Evolutionary conservation across 352 stramenopile genomes (phyloP).

Genomic region (Phytopythium helicoides): DNA sequence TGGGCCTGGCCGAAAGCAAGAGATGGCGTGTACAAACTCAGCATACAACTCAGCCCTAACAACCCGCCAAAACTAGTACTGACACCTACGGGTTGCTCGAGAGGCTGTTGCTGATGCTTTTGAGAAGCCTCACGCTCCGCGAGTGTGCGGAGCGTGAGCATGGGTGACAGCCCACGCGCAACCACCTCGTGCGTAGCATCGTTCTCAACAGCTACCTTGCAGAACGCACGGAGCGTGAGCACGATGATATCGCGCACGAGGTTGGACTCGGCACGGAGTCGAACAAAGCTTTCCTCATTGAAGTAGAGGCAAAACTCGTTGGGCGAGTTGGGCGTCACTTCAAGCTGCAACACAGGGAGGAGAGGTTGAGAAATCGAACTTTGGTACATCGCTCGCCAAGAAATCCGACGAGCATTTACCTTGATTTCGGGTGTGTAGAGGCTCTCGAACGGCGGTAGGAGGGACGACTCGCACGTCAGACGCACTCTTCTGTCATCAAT

Average conservation of each 20-base stretch:
- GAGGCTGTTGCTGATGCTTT: slow-evolving; percentile 19
- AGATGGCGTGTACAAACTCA: slow-evolving; percentile 53
- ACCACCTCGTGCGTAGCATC: slow-evolving; percentile 42
- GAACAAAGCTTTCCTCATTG: slow-evolving; percentile 53
- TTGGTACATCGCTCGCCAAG: slow-evolving; percentile 2
- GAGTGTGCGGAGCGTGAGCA: slow-evolving; percentile 68
- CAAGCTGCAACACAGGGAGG: slow-evolving; percentile 29
- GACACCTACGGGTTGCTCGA: slow-evolving; percentile 31
- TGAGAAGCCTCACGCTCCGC: slow-evolving; percentile 34
- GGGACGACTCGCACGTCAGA: slow-evolving; percentile 77
- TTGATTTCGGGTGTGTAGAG: slow-evolving; percentile 72
- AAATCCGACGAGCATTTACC: slow-evolving; percentile 17
- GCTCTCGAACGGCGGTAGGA: slow-evolving; percentile 75
- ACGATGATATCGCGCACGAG: slow-evolving; percentile 78
- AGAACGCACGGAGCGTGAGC: slow-evolving; percentile 78
- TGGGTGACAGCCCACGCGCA: slow-evolving; percentile 52
- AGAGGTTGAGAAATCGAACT: slow-evolving; percentile 5
- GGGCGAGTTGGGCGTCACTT: slow-evolving; percentile 47
- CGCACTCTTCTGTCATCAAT: slow-evolving; percentile 76
- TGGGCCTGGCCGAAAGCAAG: slow-evolving; percentile 41
- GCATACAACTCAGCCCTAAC: slow-evolving; percentile 44
- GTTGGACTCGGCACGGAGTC: slow-evolving; percentile 72
- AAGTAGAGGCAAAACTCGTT: slow-evolving; percentile 73
- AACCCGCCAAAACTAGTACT: slow-evolving; percentile 47
- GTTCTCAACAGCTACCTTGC: slow-evolving; percentile 49